phyloP scores from a whole-genome alignment of 108 stramenopile species.

The Mediolabrus comicus region DNA sequence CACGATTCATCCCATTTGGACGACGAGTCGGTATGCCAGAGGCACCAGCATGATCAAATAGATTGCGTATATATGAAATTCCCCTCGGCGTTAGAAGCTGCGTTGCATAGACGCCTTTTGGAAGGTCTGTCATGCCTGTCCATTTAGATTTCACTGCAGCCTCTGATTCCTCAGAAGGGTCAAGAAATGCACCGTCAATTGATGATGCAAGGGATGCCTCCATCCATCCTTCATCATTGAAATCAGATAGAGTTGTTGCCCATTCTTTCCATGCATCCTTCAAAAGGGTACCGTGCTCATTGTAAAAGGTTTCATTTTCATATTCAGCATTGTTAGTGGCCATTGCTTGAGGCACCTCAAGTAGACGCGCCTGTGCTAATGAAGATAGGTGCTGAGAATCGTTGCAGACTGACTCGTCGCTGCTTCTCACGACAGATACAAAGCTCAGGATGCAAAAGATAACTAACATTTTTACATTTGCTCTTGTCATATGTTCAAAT shows the following conservation, averaged over 20 bases:
- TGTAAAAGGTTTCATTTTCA: conserved; percentile 46
- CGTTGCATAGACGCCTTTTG: conserved; percentile 34
- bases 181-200: conserved; percentile 21
- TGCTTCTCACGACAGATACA: too few relatives aligned
- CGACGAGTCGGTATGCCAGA: conserved; percentile 63
- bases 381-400: too few relatives aligned
- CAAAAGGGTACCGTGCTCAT: conserved; percentile 29
- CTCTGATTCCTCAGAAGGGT: conserved; percentile 44
- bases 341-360: conserved; percentile 4
- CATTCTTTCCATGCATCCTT: conserved; percentile 54
- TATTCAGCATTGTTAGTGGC: conserved; percentile 28
- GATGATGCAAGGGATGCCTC: conserved; percentile 12
- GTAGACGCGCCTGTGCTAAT: too few relatives aligned
- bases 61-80: conserved; percentile 22
- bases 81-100: conserved; percentile 36
- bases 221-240: conserved; percentile 7
- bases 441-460: too few relatives aligned
- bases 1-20: conserved; percentile 78
- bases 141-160: conserved; percentile 17
- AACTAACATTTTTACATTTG: too few relatives aligned
- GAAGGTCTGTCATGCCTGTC: conserved; percentile 2
- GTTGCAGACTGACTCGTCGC: too few relatives aligned
- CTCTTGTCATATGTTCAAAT: too few relatives aligned
- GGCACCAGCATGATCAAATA: conserved; percentile 19
- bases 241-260: conserved; percentile 2